phyloP scores from a whole-genome alignment of 306 rosid genomes.

The Pyrus betulifolia region DNA sequence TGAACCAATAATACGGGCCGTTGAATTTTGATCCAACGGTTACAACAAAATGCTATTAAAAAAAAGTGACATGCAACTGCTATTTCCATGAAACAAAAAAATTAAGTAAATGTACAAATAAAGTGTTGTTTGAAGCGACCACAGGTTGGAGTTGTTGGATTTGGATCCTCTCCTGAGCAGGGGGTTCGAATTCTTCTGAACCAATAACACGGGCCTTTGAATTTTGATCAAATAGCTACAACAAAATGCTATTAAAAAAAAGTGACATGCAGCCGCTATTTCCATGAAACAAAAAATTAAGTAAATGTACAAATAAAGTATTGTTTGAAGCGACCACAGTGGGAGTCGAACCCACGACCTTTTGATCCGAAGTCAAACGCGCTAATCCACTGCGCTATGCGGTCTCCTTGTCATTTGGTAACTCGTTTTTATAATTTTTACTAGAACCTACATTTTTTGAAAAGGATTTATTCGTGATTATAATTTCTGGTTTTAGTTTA shows the following conservation, averaged over 20 bases:
- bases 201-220: background rate
- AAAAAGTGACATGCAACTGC: no score
- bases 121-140: background rate
- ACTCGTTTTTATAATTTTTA: no score
- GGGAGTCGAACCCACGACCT: constrained; percentile 66
- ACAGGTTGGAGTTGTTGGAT: constrained; percentile 7
- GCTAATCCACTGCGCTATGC: constrained; percentile 55
- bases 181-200: no score
- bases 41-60: background rate
- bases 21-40: no score
- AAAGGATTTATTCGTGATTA: no score
- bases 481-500: no score
- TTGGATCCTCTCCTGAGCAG: no score
- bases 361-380: constrained; percentile 61
- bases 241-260: background rate
- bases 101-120: background rate
- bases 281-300: no score
- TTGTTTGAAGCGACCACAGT: constrained; percentile 20
- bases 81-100: no score
- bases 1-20: background rate
- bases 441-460: no score
- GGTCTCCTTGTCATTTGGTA: background rate
- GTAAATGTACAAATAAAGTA: rapidly evolving
- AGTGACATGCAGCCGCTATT: background rate
- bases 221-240: no score